Percentiles rank a stretch among this genome's conserved stretches.
phyloP scores from a whole-genome alignment of 1,284 basidiomycete species.

The Pascua guehoae region DNA sequence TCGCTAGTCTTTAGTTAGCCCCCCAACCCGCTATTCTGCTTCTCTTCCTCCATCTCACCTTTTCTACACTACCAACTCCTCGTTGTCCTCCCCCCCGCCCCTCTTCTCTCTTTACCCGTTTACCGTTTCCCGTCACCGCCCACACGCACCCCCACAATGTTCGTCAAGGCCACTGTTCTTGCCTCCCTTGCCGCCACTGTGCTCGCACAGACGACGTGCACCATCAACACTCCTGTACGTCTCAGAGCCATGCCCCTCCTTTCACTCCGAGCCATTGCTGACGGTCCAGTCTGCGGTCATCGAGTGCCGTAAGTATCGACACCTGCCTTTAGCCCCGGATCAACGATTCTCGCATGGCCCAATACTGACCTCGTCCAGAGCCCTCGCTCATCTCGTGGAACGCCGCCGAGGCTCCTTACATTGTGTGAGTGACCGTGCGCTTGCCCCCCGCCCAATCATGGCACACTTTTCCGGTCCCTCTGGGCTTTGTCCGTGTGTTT shows the following conservation, averaged over 20 bases:
- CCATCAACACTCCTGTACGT: conserved; percentile 43
- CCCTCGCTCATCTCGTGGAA: conserved; percentile 32
- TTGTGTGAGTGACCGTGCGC: conserved; percentile 34
- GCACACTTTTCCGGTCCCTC: no score
- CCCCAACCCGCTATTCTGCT: no score
- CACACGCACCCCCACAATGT: conserved; percentile 23
- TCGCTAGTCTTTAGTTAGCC: no score
- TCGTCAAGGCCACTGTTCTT: conserved; percentile 24
- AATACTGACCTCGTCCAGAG: conserved; percentile 24
- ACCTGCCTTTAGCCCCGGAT: no score
- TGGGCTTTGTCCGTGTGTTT: neutral
- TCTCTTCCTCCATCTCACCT: neutral
- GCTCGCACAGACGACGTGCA: conserved; percentile 27
- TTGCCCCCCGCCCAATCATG: no score
- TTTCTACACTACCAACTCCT: neutral
- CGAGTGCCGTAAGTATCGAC: conserved; percentile 37
- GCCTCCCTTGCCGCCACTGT: conserved; percentile 30
- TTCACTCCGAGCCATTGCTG: neutral
- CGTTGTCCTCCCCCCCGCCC: neutral
- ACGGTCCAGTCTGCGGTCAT: conserved; percentile 30
- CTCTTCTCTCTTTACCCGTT: conserved; percentile 4
- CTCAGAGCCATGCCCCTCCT: no score
- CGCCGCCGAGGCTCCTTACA: conserved; percentile 38
- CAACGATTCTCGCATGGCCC: neutral
- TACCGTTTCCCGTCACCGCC: neutral